phyloP scores from a whole-genome alignment of 2,329 filamentous ascomycete species.

The Coleophoma cylindrospora region DNA sequence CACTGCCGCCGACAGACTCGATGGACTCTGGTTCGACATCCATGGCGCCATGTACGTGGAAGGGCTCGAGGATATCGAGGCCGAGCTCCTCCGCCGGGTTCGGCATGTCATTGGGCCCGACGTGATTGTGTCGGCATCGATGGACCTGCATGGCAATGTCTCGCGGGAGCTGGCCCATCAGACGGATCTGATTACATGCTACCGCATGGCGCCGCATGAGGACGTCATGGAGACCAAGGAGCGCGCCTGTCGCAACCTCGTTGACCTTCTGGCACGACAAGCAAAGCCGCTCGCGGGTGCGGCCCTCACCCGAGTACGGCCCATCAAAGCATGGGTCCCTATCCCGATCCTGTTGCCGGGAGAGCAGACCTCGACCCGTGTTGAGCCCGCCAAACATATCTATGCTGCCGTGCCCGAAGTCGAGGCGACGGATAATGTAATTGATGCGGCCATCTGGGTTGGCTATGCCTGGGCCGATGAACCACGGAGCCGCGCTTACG shows the following conservation, averaged over 20 bases:
- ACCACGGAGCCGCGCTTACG: conserved; percentile 42
- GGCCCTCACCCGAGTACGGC: conserved; percentile 21
- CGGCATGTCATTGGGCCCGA: conserved; percentile 37
- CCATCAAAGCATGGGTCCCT: conserved; percentile 47
- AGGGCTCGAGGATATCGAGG: conserved; percentile 41
- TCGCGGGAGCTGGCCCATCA: conserved; percentile 41
- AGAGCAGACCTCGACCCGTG: conserved; percentile 49
- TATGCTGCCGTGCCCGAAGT: conserved; percentile 41
- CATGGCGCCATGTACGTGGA: conserved; percentile 52
- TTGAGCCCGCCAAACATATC: conserved; percentile 45
- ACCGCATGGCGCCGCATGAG: conserved; percentile 40
- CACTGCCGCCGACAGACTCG: conserved; percentile 23
- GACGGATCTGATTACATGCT: conserved; percentile 47
- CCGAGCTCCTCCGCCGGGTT: conserved; percentile 39
- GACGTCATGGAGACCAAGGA: conserved; percentile 44
- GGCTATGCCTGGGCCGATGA: conserved; percentile 53
- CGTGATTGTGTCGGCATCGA: conserved; percentile 45
- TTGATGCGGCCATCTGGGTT: conserved; percentile 50
- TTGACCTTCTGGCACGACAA: conserved; percentile 29
- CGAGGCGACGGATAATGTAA: conserved; percentile 33
- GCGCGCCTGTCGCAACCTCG: conserved; percentile 43
- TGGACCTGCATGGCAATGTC: conserved; percentile 52
- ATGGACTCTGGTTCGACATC: conserved; percentile 51
- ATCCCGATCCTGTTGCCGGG: conserved; percentile 46
- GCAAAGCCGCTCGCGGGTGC: too few relatives aligned